Evolutionary conservation across 140 eudicot genomes (phyloP).

Genomic region (Anethum foeniculum): DNA sequence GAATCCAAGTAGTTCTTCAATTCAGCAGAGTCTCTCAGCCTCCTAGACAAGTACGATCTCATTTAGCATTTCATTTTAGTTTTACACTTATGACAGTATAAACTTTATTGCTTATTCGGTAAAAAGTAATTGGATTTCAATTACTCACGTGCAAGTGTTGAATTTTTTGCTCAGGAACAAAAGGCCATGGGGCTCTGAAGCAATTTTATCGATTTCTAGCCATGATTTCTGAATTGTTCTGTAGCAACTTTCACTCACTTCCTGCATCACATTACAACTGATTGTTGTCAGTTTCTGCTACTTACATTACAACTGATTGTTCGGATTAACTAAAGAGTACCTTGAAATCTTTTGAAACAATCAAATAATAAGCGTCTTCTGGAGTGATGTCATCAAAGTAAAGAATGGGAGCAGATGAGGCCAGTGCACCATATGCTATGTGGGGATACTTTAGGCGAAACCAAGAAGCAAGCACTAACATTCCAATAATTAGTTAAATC

Average conservation of each 20-base stretch:
- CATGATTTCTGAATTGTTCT: conserved; percentile 50
- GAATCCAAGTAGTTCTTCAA: conserved; percentile 27
- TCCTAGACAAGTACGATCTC: not conserved
- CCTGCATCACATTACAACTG: conserved; percentile 25
- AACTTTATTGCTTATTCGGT: not conserved
- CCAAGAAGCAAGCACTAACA: conserved; percentile 81
- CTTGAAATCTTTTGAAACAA: conserved; percentile 60
- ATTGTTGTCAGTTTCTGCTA: not conserved
- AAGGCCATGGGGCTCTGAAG: conserved; percentile 53
- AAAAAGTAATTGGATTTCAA: not conserved
- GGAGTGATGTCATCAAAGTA: conserved; percentile 67
- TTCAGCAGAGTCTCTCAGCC: not conserved
- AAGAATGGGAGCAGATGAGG: conserved; percentile 81
- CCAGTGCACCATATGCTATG: conserved; percentile 75
- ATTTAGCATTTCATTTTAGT: not conserved
- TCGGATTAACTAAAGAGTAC: conserved; percentile 20
- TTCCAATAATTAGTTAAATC: not conserved
- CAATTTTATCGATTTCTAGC: conserved; percentile 52
- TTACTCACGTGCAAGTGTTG: conserved; percentile 52
- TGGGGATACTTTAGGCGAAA: conserved; percentile 90
- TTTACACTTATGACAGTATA: too few relatives aligned
- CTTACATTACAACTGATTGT: not conserved
- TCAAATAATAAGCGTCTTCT: conserved; percentile 48
- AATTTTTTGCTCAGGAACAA: conserved; percentile 43
- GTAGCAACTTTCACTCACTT: conserved; percentile 54